Conservation (phyloP, 192 early-diverging fungal genomes). For the Funneliformis geosporum region DNA sequence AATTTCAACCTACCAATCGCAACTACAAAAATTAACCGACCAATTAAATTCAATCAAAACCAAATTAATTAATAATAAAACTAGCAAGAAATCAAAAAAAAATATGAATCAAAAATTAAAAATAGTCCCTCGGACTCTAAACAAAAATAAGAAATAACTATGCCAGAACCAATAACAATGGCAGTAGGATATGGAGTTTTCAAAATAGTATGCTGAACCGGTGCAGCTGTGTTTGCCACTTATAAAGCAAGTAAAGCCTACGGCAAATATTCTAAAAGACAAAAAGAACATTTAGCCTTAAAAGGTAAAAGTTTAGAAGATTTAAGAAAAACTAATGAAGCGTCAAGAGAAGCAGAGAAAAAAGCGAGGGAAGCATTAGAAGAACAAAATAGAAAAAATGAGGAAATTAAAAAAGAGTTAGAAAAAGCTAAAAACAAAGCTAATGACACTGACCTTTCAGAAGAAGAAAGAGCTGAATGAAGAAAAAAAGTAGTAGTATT, state of each 20-base stretch:
- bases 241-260: neutral
- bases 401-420: neutral
- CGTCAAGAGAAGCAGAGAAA: neutral
- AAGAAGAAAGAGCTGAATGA: conserved; percentile 2
- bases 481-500: neutral
- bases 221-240: neutral
- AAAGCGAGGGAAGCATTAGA: neutral
- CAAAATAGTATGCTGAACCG: neutral
- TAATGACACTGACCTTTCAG: neutral
- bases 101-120: too few species aligned
- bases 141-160: too few species aligned
- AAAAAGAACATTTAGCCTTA: conserved; percentile 2
- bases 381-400: neutral
- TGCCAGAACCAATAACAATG: too few species aligned
- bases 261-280: neutral
- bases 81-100: too few species aligned
- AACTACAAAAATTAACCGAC: too few species aligned
- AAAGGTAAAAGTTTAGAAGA: neutral
- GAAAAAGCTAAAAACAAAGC: neutral
- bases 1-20: too few species aligned
- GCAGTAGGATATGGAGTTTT: too few species aligned
- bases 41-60: too few species aligned
- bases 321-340: neutral
- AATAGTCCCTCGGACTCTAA: too few species aligned
- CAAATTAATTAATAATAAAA: too few species aligned